These are phyloP conservation scores for Xylaria cubensis DNA, from an alignment of 495 filamentous ascomycete genomes.

Conservation along the genomic window DNA sequence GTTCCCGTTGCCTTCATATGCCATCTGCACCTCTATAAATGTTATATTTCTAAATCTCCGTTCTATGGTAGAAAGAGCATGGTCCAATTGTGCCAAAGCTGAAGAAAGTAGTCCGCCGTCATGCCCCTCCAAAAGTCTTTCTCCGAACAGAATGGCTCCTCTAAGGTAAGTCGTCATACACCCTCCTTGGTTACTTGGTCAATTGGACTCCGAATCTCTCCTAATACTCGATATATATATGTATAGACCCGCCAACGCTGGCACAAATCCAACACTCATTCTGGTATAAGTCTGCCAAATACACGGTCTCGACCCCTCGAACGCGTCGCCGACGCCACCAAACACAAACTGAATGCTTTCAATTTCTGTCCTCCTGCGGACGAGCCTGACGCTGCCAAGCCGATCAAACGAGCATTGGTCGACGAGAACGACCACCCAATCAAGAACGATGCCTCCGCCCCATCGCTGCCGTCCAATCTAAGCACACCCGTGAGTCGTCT, in stretches of 20 bases:
- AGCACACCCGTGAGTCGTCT: conserved; percentile 78
- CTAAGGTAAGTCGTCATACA: conserved; percentile 34
- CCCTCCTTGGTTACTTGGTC: not conserved
- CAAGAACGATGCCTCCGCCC: conserved; percentile 13
- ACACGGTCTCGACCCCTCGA: conserved; percentile 38
- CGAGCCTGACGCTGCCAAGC: conserved; percentile 25
- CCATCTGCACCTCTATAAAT: not conserved
- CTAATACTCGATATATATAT: not conserved
- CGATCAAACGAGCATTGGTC: conserved; percentile 14
- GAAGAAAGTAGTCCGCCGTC: conserved; percentile 26
- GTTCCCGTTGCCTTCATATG: not conserved
- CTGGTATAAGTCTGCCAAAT: conserved; percentile 38
- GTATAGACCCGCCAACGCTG: conserved; percentile 51
- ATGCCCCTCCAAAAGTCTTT: conserved; percentile 62
- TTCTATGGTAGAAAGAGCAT: conserved; percentile 18
- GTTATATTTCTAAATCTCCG: not conserved
- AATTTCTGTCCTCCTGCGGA: conserved; percentile 44
- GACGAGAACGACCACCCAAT: conserved; percentile 29
- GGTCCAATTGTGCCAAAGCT: not conserved
- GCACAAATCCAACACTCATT: conserved; percentile 56
- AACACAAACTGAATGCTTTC: conserved; percentile 58
- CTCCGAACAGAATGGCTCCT: conserved; percentile 51
- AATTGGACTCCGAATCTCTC: not conserved
- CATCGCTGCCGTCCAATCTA: conserved; percentile 40
- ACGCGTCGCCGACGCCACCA: conserved; percentile 56